These are phyloP conservation scores for Rhynchospora tenuis DNA, from an alignment of 176 grass and related monocot species.

Conservation along the genomic window DNA sequence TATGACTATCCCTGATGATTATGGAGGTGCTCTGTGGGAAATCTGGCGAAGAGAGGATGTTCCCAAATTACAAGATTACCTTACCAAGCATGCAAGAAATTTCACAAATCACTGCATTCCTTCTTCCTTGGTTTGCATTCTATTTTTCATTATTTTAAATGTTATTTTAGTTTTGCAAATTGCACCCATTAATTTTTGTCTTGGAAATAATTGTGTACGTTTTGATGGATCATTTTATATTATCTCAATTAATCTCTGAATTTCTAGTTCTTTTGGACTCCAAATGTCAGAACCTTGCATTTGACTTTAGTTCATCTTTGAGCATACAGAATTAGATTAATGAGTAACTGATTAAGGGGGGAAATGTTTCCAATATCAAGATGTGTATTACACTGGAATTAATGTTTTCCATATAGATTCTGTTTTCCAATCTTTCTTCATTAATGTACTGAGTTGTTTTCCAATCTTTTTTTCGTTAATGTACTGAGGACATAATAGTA, in stretches of 20 bases:
- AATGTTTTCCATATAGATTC: background rate
- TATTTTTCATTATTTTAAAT: background rate
- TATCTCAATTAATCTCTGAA: background rate
- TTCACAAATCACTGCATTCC: slow-evolving; percentile 45
- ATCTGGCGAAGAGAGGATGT: slow-evolving; percentile 83
- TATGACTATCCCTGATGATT: slow-evolving; percentile 15
- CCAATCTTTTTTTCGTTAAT: background rate
- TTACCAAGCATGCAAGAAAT: slow-evolving; percentile 54
- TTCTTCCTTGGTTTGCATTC: slow-evolving; percentile 34
- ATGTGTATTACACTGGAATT: background rate
- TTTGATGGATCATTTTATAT: background rate
- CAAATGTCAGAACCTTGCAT: background rate
- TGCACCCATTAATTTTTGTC: background rate
- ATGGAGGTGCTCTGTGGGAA: slow-evolving; percentile 83
- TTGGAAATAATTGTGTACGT: background rate
- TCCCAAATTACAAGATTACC: slow-evolving; percentile 59
- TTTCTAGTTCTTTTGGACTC: background rate
- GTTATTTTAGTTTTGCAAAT: background rate
- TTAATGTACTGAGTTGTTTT: background rate
- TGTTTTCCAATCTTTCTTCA: background rate
- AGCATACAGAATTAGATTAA: background rate
- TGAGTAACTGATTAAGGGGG: background rate
- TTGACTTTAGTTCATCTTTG: background rate
- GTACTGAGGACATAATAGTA: background rate
- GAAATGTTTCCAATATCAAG: background rate